Evolutionary conservation across 257 asterid genomes (phyloP), one percentile per base, ranked within the genome.

Genomic region (Solanum rostratum): DNA sequence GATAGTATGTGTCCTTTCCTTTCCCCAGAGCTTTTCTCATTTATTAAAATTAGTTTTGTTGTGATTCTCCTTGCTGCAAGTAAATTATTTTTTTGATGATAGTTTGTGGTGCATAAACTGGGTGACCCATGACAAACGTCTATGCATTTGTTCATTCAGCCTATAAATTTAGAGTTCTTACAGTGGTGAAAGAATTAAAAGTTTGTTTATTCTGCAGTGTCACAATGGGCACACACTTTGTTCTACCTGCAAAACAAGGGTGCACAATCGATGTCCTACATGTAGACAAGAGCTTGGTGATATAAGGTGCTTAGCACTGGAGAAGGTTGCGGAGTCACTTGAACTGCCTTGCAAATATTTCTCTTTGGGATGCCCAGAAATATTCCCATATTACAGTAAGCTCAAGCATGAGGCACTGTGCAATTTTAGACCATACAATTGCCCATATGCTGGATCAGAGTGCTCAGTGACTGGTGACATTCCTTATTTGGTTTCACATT

Each of bases 211-310:
- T 78, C 85, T 84, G 87, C 91, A 95, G 97, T 93, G 98, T 89
- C 98, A 89, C 87, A 93, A 93, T n/a, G 98, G 97, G 41, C 98
- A 95, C 84, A 95, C 98, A 2, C 94, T 95, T 49, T 93, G 98
- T 89, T 93, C 96, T 55, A 93, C 98, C 73, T 95, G 97, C 89
- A 95, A 95, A 91, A 88, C 90, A 24, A 91, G 97, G 92, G 97
- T 95, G 73, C 97, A 94, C 57, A 95, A 95, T 33, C 85, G 97
- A 80, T 93, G 98, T 85, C 98, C 98, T 41, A 95, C 98, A 9
- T 93, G 98, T 88, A 90, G 97, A 87, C 98, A 93, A 92, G 98
- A 95, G 86, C 98, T 93, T 5, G 98, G 98, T 29, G 98, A 95
- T 84, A 95, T 95, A 83, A 88, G 97, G 88, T 95, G 98, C 91